Percentiles rank a stretch among this genome's conserved stretches.
Evolutionary conservation across 1,284 basidiomycete species (phyloP).

Genomic region (Cryptococcus sp.): DNA sequence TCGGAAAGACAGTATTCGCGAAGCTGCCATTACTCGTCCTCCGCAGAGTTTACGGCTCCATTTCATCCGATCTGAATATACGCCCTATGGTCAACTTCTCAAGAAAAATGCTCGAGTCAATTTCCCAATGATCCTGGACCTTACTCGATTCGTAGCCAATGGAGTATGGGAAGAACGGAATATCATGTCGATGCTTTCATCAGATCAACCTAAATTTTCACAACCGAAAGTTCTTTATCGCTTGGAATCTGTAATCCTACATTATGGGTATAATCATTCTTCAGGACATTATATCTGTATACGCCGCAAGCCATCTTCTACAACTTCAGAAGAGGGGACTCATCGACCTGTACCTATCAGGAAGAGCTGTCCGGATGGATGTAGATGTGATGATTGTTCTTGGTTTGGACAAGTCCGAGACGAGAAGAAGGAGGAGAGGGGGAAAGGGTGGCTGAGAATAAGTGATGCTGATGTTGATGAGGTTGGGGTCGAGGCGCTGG

Average conservation of each 20-base stretch:
- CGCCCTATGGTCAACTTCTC: constrained; percentile 61
- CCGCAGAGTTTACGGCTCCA: constrained; percentile 77
- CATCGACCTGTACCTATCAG: constrained; percentile 17
- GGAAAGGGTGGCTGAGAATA: constrained; percentile 66
- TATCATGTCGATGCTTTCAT: constrained; percentile 7
- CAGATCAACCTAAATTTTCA: constrained; percentile 15
- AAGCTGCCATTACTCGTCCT: constrained; percentile 55
- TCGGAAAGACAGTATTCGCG: constrained; percentile 32
- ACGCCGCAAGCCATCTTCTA: constrained; percentile 63
- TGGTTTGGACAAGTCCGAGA: constrained; percentile 34
- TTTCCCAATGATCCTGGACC: constrained; percentile 79
- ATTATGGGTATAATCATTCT: constrained; percentile 75
- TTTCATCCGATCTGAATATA: constrained; percentile 76
- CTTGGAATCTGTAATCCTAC: constrained; percentile 75
- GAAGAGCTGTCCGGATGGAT: constrained; percentile 37
- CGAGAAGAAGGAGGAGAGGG: constrained; percentile 34
- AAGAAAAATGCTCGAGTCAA: constrained; percentile 75
- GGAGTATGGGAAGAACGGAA: constrained; percentile 39
- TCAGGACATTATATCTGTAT: constrained; percentile 90
- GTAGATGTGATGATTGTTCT: constrained; percentile 28
- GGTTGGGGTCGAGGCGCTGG: constrained; percentile 67
- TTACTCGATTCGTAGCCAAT: constrained; percentile 61
- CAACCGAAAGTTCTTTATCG: constrained; percentile 64
- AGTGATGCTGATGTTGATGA: constrained; percentile 79
- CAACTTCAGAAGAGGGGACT: not conserved